Base-by-base conservation (phyloP, 2,329 filamentous ascomycete genomes). In the Hymenoscyphus infarciens region DNA sequence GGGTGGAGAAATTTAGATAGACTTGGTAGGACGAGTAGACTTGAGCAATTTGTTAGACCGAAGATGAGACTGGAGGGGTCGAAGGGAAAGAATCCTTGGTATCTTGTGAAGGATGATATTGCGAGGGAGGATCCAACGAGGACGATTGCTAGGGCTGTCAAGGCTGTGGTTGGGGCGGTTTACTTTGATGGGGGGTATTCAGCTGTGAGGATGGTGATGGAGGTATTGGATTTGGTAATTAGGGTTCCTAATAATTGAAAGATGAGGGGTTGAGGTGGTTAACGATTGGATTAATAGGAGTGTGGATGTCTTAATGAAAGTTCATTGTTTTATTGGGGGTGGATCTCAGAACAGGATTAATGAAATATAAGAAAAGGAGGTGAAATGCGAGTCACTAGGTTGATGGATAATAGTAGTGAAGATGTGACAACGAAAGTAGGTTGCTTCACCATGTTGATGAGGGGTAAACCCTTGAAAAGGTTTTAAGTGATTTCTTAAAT, bases 141-240 rank as follows among this genome's bases (percentile, higher is more conserved):
- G 16, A 61, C 56, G 1, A 61, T 67, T 39, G 62, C 62, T 11
- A 66, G 65, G 53, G 68, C 61, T 13, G 63, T 70, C 15, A 63
- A 65, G 49, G 69, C 69, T 15, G 61, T 70, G 2, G 63, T 70
- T 35, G 68, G 69, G 11, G 68, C 69, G 5, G 67, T 68, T 1
- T 69, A 67, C 56, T 67, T 63, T 33, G 67, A 71, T 66, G 68
- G 68, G 15, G 69, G 69, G 15, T 57, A 61, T 22, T 57, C 67
- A 3, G 62, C 39, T 16, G 68, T 60, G 22, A 63, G 59, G 22
- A 61, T 57, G 55, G 64, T 66, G 8, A 64, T 69, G 63, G 62
- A 31, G 7, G 57, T 64, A n/a, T 56, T 69, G 54, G 57, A 60
- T 19, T 35, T 67, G 4, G 19, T 59, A 4, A 64, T 67, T 38